Percentiles rank a stretch among this genome's conserved stretches.
These are phyloP conservation scores for Serpula lacrymans DNA, from an alignment of 768 basidiomycete genomes.

Conservation along the genomic window DNA sequence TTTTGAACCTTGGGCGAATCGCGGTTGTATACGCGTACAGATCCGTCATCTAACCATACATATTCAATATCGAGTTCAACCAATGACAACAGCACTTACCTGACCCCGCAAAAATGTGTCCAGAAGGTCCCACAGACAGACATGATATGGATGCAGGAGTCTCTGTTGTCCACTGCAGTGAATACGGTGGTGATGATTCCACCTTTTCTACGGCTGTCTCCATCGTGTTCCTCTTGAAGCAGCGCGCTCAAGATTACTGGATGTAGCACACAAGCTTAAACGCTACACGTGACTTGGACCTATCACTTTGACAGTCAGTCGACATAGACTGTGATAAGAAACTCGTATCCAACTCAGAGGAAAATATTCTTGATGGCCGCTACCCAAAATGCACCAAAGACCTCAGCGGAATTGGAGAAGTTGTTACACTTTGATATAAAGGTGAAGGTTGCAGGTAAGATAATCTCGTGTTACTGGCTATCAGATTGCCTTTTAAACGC, in stretches of 20 bases:
- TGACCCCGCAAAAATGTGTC: slow-evolving; percentile 58
- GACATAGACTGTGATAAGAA: too few species aligned
- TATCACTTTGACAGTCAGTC: too few species aligned
- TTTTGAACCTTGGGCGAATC: slow-evolving; percentile 58
- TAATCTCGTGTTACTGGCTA: too few species aligned
- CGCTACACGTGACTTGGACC: too few species aligned
- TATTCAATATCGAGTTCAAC: slow-evolving; percentile 3
- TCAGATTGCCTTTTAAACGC: slow-evolving; percentile 1
- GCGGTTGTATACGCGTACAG: slow-evolving; percentile 61
- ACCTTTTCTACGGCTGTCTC: too few species aligned
- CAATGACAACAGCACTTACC: slow-evolving; percentile 34
- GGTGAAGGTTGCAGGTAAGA: slow-evolving; percentile 95
- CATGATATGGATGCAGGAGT: slow-evolving; percentile 53
- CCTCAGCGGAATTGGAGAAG: slow-evolving; percentile 52
- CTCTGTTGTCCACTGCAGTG: slow-evolving; percentile 24
- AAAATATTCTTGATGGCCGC: too few species aligned
- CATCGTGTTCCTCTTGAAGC: too few species aligned
- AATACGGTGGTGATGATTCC: too few species aligned
- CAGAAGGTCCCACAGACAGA: slow-evolving; percentile 46
- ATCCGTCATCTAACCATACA: slow-evolving; percentile 55
- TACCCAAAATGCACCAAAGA: slow-evolving; percentile 42
- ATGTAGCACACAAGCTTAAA: too few species aligned
- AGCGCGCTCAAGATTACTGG: too few species aligned
- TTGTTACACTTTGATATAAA: slow-evolving; percentile 66
- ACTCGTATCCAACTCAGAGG: too few species aligned